These are phyloP conservation scores for Lepiota venenata DNA, from an alignment of 768 basidiomycete species.

Conservation along the genomic window DNA sequence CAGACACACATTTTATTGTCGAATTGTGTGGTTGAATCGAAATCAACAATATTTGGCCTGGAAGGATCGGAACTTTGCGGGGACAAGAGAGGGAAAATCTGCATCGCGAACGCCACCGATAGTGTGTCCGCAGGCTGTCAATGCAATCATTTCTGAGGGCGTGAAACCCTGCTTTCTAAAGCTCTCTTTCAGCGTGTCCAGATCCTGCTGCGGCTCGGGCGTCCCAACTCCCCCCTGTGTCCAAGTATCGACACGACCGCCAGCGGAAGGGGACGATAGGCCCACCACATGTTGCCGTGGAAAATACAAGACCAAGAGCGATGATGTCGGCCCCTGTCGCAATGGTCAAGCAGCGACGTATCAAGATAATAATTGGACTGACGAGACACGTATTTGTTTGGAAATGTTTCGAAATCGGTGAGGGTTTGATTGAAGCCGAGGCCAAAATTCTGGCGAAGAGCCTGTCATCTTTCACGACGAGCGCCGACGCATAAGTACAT, in stretches of 20 bases:
- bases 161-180: slow-evolving; percentile 44
- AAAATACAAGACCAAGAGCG: slow-evolving; percentile 34
- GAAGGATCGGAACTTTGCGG: slow-evolving; percentile 22
- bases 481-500: slow-evolving; percentile 11
- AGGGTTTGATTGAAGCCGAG: slow-evolving; percentile 41
- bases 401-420: slow-evolving; percentile 37
- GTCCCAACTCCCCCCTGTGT: slow-evolving; percentile 34
- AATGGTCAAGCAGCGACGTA: not conserved
- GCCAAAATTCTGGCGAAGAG: slow-evolving; percentile 38
- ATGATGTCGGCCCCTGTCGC: slow-evolving; percentile 41
- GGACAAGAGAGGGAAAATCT: slow-evolving; percentile 42
- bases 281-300: slow-evolving; percentile 41
- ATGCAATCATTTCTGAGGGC: slow-evolving; percentile 44
- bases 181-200: slow-evolving; percentile 33
- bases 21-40: slow-evolving; percentile 38
- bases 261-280: slow-evolving; percentile 39
- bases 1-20: slow-evolving; percentile 36
- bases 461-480: not conserved
- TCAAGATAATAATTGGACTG: slow-evolving; percentile 14
- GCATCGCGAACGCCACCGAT: slow-evolving; percentile 45
- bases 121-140: slow-evolving; percentile 50
- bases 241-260: slow-evolving; percentile 40
- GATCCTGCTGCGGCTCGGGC: slow-evolving; percentile 39
- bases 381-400: slow-evolving; percentile 44
- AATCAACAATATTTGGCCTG: slow-evolving; percentile 29